Evolutionary conservation across 1,139 yeast species (phyloP), one percentile per base, ranked within the genome.

Genomic region (Nadsonia starkeyi-henricii): DNA sequence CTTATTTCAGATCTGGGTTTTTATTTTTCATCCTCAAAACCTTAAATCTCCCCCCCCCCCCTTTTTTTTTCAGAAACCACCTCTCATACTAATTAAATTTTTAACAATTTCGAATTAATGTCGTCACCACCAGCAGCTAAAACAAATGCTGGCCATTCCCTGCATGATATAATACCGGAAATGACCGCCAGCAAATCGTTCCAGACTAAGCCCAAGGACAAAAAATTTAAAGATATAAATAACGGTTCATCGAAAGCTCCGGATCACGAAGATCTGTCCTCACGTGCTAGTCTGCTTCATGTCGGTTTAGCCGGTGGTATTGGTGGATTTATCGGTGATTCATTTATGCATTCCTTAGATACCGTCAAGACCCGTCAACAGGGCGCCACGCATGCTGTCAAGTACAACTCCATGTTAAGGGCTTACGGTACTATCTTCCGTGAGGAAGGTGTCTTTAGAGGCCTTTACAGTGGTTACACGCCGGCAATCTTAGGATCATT

Each of bases 361-460:
- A 91, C 98, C 0, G 96, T 93, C 42, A 91, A 91, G 64, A 91
- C 98, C 1, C 73, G 98, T 56, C 98, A 91, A 63, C 98, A 91
- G 62, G 97, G 96, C 26, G 85, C 94, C 5, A 81, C 86, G 20
- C 70, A 73, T 54, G 77, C 77, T 30, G 56, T 68, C 7, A 84
- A 84, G 63, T 89, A 91, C 64, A 73, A 70, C 54, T 77, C 78
- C 60, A 71, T 85, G 72, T 62, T 73, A 19, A 74, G 79, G 5
- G 96, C 97, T 0, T 85, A 83, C 58, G 56, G 68, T 42, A 80
- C 91, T 0, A 82, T 91, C 21, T 66, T 82, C 44, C 63, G 72
- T 45, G 88, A 89, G 60, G 98, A 91, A 69, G 98, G 98, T 1
- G 58, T 91, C 20, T 67, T 77, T 48, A 73, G 85, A 50, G 98